These are phyloP conservation scores for Komagataella pseudopastoris DNA, from an alignment of 805 yeast species.

Conservation along the genomic window DNA sequence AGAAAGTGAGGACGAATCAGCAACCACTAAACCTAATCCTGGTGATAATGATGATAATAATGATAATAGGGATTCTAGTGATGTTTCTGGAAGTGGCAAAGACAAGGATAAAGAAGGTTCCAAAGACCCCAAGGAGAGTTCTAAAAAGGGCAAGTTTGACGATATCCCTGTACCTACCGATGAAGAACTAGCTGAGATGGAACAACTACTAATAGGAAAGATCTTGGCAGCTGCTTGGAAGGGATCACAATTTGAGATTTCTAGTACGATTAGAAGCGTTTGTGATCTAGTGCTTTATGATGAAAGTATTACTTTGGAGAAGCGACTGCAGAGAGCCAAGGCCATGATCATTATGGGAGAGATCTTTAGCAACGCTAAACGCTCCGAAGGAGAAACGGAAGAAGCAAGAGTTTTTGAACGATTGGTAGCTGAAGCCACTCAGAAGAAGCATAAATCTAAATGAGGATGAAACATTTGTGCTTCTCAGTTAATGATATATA, in stretches of 20 bases:
- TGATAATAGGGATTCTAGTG: neutral
- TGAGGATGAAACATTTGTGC: neutral
- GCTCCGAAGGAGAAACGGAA: constrained; percentile 83
- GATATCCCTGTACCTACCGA: constrained; percentile 30
- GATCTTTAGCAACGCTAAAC: constrained; percentile 47
- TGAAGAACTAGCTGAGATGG: constrained; percentile 58
- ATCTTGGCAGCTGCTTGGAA: constrained; percentile 93
- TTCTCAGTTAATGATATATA: neutral
- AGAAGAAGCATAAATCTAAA: constrained; percentile 34
- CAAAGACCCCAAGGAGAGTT: neutral
- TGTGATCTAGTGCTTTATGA: constrained; percentile 71
- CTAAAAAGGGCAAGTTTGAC: constrained; percentile 14
- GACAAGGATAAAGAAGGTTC: neutral
- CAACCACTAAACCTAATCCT: constrained; percentile 16
- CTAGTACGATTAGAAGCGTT: constrained; percentile 65
- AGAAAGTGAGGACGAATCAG: constrained; percentile 7
- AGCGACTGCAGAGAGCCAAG: constrained; percentile 63
- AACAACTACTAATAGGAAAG: constrained; percentile 74
- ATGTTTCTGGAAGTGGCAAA: neutral
- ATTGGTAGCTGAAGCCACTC: constrained; percentile 74
- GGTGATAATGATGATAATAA: constrained; percentile 16
- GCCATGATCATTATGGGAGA: constrained; percentile 65
- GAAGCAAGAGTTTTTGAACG: constrained; percentile 89
- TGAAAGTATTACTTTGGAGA: constrained; percentile 40
- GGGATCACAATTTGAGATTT: constrained; percentile 78